phyloP scores from a whole-genome alignment of 1,284 basidiomycete genomes.

The Naganishia sp. region DNA sequence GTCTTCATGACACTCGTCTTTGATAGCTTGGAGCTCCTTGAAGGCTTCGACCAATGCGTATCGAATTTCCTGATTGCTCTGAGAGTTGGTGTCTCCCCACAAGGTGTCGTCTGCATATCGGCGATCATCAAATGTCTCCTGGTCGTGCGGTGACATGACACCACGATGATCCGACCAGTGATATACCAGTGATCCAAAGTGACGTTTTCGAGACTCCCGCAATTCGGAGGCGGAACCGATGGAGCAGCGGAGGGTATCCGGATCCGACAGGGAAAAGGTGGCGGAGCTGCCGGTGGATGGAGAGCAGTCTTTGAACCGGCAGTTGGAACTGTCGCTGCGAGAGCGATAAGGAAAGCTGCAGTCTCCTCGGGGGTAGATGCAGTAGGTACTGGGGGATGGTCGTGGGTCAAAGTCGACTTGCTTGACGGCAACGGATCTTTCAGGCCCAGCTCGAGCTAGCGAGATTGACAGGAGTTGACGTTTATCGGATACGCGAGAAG shows the following conservation, averaged over 20 bases:
- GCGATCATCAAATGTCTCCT: background rate
- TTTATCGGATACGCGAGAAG: background rate
- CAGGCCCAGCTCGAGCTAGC: constrained; percentile 92
- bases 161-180: constrained; percentile 11
- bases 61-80: constrained; percentile 25
- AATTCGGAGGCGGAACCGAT: background rate
- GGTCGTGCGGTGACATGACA: constrained; percentile 3
- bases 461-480: constrained; percentile 66
- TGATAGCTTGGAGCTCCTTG: constrained; percentile 4
- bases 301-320: background rate
- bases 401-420: constrained; percentile 69
- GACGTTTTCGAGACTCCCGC: background rate
- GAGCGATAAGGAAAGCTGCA: no score
- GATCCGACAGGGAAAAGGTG: constrained; percentile 1
- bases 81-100: constrained; percentile 21
- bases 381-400: constrained; percentile 15
- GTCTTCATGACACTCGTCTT: background rate
- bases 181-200: constrained; percentile 9
- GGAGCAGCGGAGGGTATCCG: background rate
- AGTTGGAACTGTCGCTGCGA: background rate
- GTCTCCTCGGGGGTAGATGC: background rate
- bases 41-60: constrained; percentile 6
- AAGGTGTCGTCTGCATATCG: constrained; percentile 13
- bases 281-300: constrained; percentile 16
- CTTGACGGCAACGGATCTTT: constrained; percentile 83